Conservation (phyloP, 768 basidiomycete genomes). For the Agrocybe chaxingu region DNA sequence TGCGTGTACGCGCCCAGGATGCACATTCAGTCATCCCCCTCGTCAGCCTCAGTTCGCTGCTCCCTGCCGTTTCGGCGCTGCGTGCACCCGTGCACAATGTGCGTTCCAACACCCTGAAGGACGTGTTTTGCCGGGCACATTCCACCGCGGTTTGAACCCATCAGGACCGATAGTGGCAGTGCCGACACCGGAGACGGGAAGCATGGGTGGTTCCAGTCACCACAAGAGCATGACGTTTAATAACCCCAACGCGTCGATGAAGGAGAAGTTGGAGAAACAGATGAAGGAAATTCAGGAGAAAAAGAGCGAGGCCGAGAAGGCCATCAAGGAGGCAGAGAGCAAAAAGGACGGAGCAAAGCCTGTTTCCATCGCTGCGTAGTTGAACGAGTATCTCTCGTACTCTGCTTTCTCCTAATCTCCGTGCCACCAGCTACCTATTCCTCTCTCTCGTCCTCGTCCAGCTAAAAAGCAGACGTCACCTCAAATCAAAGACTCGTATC, state of each 20-base stretch:
- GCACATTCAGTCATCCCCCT: constrained; percentile 67
- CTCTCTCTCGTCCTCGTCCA: neutral
- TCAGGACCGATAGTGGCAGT: constrained; percentile 62
- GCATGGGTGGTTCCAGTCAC: constrained; percentile 61
- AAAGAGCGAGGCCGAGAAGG: constrained; percentile 59
- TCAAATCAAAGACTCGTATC: no score
- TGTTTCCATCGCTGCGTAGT: constrained; percentile 41
- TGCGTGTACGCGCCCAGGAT: constrained; percentile 65
- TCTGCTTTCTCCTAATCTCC: no score
- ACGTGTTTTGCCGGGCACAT: constrained; percentile 72
- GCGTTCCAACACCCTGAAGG: constrained; percentile 91
- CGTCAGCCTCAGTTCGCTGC: constrained; percentile 40
- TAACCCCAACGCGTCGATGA: constrained; percentile 43
- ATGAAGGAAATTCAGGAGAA: constrained; percentile 67
- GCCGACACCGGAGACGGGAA: constrained; percentile 59
- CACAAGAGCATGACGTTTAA: constrained; percentile 76
- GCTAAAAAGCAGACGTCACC: neutral
- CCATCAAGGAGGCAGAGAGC: constrained; percentile 62
- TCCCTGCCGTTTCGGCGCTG: constrained; percentile 81
- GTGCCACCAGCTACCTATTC: no score
- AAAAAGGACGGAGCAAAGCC: constrained; percentile 61
- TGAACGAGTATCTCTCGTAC: neutral
- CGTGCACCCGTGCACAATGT: constrained; percentile 84
- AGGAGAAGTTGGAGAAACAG: constrained; percentile 36
- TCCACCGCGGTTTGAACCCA: constrained; percentile 73